These are phyloP conservation scores for Kitagawia praeruptora DNA, from an alignment of 129 eudicot species.

Conservation along the genomic window DNA sequence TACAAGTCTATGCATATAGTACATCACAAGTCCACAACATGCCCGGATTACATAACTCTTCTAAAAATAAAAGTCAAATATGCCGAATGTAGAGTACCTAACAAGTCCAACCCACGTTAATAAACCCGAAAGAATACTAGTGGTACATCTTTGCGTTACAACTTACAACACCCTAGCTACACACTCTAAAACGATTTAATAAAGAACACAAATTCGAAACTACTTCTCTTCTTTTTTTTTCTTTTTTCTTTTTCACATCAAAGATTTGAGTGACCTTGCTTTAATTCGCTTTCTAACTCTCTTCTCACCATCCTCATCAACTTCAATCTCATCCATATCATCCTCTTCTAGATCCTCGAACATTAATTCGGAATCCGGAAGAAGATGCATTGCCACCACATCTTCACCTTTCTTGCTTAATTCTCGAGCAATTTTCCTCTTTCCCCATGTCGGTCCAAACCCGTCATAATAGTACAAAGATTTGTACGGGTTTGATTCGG, in stretches of 20 bases:
- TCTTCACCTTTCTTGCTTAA: neutral
- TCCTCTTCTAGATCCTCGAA: constrained; percentile 13
- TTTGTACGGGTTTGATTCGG: constrained; percentile 29
- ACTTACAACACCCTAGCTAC: neutral
- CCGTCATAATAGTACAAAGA: constrained; percentile 61
- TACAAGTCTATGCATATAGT: too few species aligned
- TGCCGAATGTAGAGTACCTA: too few species aligned
- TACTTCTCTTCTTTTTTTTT: too few species aligned
- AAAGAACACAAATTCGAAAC: neutral
- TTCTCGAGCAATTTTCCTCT: constrained; percentile 31
- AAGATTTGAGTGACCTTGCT: constrained; percentile 59
- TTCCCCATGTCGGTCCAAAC: constrained; percentile 81
- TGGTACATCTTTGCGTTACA: neutral
- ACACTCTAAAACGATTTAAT: neutral
- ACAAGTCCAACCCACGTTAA: too few species aligned
- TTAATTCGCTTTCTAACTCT: constrained; percentile 37
- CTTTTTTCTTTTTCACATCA: constrained; percentile 21
- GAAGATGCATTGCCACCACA: neutral
- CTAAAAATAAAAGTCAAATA: too few species aligned
- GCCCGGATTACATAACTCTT: too few species aligned
- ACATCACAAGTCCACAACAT: too few species aligned
- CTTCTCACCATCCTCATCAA: constrained; percentile 3
- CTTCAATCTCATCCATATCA: constrained; percentile 14
- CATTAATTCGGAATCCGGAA: neutral
- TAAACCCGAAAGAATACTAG: too few species aligned